Conservation (phyloP, 148 eudicot genomes). For the Polygonum aviculare region DNA sequence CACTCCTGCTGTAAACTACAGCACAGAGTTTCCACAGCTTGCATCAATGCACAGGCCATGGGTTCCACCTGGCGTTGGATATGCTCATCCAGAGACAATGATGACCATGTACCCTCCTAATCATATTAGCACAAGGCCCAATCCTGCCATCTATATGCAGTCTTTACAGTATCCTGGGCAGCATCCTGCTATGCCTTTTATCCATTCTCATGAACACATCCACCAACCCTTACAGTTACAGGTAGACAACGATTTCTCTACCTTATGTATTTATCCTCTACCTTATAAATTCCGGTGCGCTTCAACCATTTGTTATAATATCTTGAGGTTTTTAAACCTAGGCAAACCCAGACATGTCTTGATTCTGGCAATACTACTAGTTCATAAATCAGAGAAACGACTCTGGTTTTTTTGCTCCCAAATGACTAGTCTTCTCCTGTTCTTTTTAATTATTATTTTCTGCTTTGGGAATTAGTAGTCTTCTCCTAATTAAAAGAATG, state of each 20-base stretch:
- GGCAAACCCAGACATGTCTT: not conserved
- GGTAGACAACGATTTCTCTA: not conserved
- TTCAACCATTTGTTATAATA: not conserved
- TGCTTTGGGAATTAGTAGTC: no score
- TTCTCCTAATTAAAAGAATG: no score
- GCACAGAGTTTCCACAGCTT: constrained; percentile 95
- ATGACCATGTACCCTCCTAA: constrained; percentile 35
- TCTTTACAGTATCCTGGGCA: constrained; percentile 62
- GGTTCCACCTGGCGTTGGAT: constrained; percentile 45
- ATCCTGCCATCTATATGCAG: constrained; percentile 65
- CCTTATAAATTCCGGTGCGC: not conserved
- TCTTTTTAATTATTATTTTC: no score
- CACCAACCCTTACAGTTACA: constrained; percentile 63
- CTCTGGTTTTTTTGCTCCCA: not conserved
- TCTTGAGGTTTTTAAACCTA: not conserved
- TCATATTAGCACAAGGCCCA: constrained; percentile 54
- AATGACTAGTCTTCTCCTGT: no score
- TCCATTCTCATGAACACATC: constrained; percentile 76
- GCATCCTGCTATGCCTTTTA: constrained; percentile 60
- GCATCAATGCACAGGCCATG: constrained; percentile 56
- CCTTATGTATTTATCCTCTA: not conserved
- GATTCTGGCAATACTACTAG: not conserved
- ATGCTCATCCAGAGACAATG: constrained; percentile 50
- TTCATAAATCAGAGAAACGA: not conserved
- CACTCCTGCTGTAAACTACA: constrained; percentile 74